Base-by-base conservation (phyloP, 2,329 filamentous ascomycete genomes). In the Lachnellula hyalina region DNA sequence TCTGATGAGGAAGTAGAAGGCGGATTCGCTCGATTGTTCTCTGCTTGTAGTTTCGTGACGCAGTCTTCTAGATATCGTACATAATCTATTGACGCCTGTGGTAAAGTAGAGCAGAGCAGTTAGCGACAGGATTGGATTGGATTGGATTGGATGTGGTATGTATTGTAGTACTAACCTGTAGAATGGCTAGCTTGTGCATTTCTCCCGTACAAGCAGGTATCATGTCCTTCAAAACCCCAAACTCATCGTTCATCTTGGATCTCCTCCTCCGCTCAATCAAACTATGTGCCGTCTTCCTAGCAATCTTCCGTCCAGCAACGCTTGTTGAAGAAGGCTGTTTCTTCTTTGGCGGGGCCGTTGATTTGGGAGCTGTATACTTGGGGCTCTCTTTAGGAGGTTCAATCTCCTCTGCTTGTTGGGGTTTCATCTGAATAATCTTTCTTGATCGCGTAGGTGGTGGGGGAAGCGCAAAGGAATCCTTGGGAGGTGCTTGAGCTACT, bases 241-340 rank as follows among this genome's bases (percentile, higher is more conserved):
- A 97, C 73, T 97, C 94, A 70, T 97, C 93, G 64, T 99, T 97
- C 93, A 97, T 99, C 77, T 97, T 99, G 12, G 90, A 96, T 59
- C 94, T 80, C 65, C 94, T 77, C 55, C 93, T 77, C 46, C 94
- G 80, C 74, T 99, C 94, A 64, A 97, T 99, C 62, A 97, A 74
- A 67, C 91, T 96, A 68, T 99, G 94, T 11, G 94, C 94, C 1
- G 93, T 97, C 75, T 96, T 97, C 62, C 94, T 82, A 5, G 94
- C 92, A 63, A 94, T 95, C 76, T 96, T 97, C 53, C 91, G 82
- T n/a, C 91, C 91, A 0, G 92, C 91, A 1, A 89, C 89, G 63
- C 88, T 96, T 5, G 86, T 87, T 1, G 83, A 81, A 50, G 82
- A 85, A 1, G 85, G 80, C 64, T 90, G 84, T 74, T 93, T 96